These are phyloP conservation scores for Catharanthus roseus DNA, from an alignment of 257 asterid species.

Conservation along the genomic window DNA sequence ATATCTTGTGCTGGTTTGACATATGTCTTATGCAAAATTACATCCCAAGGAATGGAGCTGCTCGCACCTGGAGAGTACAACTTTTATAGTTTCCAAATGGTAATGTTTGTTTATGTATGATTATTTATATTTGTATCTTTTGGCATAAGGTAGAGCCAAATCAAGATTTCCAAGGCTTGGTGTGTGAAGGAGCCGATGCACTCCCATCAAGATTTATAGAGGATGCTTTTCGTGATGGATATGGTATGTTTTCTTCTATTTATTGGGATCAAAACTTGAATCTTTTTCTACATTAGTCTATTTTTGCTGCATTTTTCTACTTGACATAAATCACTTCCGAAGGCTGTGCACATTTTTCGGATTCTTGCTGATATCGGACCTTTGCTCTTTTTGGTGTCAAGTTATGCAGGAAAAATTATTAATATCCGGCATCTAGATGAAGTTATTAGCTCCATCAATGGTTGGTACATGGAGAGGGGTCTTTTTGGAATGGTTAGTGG, in stretches of 20 bases:
- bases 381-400: slow-evolving; percentile 39
- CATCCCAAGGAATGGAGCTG: background rate
- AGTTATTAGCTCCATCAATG: slow-evolving; percentile 80
- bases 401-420: slow-evolving; percentile 90
- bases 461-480: slow-evolving; percentile 99
- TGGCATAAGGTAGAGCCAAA: slow-evolving; percentile 97
- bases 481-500: slow-evolving; percentile 90
- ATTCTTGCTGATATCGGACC: slow-evolving; percentile 42
- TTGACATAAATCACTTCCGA: background rate
- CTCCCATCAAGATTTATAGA: slow-evolving; percentile 86
- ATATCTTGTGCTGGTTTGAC: background rate
- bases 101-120: slow-evolving; percentile 5
- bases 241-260: slow-evolving; percentile 53
- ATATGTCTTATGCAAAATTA: too few species aligned
- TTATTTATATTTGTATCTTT: slow-evolving; percentile 31
- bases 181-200: slow-evolving; percentile 96
- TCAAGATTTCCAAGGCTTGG: slow-evolving; percentile 96
- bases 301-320: background rate
- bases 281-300: background rate
- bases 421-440: slow-evolving; percentile 85
- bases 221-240: slow-evolving; percentile 94
- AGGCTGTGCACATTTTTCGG: slow-evolving; percentile 7
- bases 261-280: slow-evolving; percentile 1
- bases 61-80: too few species aligned
- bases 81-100: too few species aligned